These are phyloP conservation scores for Corymbia citriodora DNA, from an alignment of 441 rosid genomes.

Conservation along the genomic window DNA sequence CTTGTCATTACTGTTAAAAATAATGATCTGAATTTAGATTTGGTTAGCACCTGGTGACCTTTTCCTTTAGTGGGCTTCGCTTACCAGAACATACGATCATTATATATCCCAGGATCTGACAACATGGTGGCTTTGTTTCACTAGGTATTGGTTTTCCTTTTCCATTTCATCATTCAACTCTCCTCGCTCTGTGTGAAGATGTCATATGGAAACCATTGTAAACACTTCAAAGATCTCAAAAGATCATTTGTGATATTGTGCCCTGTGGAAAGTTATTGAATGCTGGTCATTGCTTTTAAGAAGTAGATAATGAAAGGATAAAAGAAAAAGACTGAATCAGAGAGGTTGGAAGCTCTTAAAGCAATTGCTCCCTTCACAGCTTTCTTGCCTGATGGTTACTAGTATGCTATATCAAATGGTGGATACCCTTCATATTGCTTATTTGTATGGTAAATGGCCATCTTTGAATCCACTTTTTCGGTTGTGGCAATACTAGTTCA, in stretches of 20 bases:
- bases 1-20: not conserved
- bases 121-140: not conserved
- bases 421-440: not conserved
- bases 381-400: not conserved
- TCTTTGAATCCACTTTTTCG: not conserved
- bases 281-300: not conserved
- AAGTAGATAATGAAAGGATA: not conserved
- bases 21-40: not conserved
- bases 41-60: not conserved
- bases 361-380: not conserved
- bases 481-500: not conserved
- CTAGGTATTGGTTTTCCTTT: not conserved
- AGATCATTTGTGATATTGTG: not conserved
- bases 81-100: not conserved
- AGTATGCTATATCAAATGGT: not conserved
- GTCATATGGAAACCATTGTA: not conserved
- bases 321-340: not conserved
- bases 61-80: not conserved
- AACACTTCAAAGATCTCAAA: not conserved
- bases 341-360: not conserved
- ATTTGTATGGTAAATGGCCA: not conserved
- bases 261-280: not conserved
- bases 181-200: not conserved
- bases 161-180: not conserved
- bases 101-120: not conserved